phyloP scores from a whole-genome alignment of 352 stramenopile genomes.

The Globisporangium uncinulatum region DNA sequence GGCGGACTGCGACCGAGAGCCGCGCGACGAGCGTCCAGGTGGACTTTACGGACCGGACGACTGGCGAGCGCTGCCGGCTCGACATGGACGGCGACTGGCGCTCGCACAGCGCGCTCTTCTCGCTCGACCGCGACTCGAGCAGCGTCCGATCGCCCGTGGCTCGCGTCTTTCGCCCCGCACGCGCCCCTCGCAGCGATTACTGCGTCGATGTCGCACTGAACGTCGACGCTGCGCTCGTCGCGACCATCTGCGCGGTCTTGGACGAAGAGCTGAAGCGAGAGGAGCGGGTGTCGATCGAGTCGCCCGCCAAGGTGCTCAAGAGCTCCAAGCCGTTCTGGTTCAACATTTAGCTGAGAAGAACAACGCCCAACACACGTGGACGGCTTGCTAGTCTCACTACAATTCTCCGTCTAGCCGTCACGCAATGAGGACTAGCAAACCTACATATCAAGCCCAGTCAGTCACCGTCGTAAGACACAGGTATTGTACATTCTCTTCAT shows the following conservation, averaged over 20 bases:
- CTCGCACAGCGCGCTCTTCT: neutral
- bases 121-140: neutral
- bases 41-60: slow-evolving; percentile 8
- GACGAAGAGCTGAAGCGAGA: slow-evolving; percentile 8
- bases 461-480: no score
- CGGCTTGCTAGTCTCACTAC: no score
- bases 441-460: no score
- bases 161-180: neutral
- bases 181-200: neutral
- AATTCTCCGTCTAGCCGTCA: no score
- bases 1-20: neutral
- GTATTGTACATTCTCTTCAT: no score
- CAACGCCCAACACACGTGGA: no score
- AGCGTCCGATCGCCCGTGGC: neutral
- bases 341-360: no score
- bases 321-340: no score
- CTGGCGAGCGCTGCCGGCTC: slow-evolving; percentile 3
- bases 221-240: neutral
- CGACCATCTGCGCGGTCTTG: slow-evolving; percentile 3
- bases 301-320: no score
- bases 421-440: no score
- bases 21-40: neutral
- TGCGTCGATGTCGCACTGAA: slow-evolving; percentile 5
- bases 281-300: no score
- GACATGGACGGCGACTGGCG: slow-evolving; percentile 2